Evolutionary conservation across 345 rosid genomes (phyloP), one percentile per base, ranked within the genome.

Genomic region (Triadica sebifera): DNA sequence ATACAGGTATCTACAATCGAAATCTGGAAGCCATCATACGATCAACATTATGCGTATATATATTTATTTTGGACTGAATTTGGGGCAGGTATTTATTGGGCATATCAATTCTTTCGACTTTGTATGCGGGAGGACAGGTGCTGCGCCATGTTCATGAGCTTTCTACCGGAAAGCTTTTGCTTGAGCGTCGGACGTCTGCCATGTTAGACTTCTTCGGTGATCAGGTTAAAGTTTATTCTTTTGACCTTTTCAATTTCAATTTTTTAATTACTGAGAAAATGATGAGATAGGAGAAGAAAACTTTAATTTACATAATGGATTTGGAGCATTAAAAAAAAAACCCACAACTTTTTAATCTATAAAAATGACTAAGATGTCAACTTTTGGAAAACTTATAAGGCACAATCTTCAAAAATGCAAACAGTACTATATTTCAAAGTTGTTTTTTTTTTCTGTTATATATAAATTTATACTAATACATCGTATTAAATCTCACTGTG

Each of bases 131-230:
- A 51, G 85, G 43, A 43, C 99, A 94, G 72, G 79, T 83, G 19
- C 72, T 85, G 64, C 82, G 84, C n/a, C 85, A 88, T 49, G 71
- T 86, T 24, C 86, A 86, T n/a, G 89, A 85, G 75, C 76, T 81
- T 19, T 80, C 82, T 15, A 79, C 88, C 1, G 78, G 85, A 41
- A 79, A 73, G 58, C 82, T 78, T 16, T 8, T 86, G 61, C 71
- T 88, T 1, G 75, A 83, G 38, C 84, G 77, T 4, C 85, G 86
- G 57, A 86, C 79, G 3, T 82, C 87, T 3, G 78, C 84, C 41
- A 41, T 89, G 79, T 67, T 89, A 8, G 98, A 92, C 74, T 94
- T 94, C 73, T 51, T 83, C 45, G 93, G 91, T 6, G 98, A 94
- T 78, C 98, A 94, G 98, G 98, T 91, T 50, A 19, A 29, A 45